phyloP scores from a whole-genome alignment of 225 moss, liverwort and hornwort species.

The Lunularia cruciata region DNA sequence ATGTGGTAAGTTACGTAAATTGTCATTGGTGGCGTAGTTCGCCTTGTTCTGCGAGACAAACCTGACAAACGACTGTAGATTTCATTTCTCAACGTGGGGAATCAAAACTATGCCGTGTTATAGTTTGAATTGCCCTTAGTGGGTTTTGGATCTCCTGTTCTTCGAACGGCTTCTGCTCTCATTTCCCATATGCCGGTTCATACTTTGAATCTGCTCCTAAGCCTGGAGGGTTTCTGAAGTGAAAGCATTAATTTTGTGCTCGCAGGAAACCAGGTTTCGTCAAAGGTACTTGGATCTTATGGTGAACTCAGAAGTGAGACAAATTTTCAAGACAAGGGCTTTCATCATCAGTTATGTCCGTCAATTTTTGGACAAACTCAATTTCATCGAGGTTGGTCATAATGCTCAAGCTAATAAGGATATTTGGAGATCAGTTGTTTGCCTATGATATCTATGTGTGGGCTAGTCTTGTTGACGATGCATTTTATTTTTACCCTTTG shows the following conservation, averaged over 20 bases:
- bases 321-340: slow-evolving; percentile 85
- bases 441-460: background rate
- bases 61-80: too few species aligned
- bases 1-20: slow-evolving; percentile 50
- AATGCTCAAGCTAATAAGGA: background rate
- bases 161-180: too few species aligned
- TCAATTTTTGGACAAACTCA: slow-evolving; percentile 61
- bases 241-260: background rate
- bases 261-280: slow-evolving; percentile 89
- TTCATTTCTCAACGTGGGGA: too few species aligned
- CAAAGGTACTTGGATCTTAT: slow-evolving; percentile 88
- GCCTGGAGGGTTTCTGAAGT: background rate
- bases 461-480: background rate
- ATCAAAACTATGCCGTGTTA: too few species aligned
- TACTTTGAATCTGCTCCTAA: background rate
- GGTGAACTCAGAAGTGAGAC: slow-evolving; percentile 76
- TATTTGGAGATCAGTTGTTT: too few species aligned
- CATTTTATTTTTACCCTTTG: background rate
- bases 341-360: slow-evolving; percentile 74
- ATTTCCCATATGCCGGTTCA: background rate
- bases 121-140: too few species aligned
- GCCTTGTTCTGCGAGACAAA: too few species aligned
- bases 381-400: slow-evolving; percentile 74
- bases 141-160: too few species aligned
- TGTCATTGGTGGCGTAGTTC: background rate